phyloP scores from a whole-genome alignment of 1,284 basidiomycete species.

The Xerocomus nothofagi region DNA sequence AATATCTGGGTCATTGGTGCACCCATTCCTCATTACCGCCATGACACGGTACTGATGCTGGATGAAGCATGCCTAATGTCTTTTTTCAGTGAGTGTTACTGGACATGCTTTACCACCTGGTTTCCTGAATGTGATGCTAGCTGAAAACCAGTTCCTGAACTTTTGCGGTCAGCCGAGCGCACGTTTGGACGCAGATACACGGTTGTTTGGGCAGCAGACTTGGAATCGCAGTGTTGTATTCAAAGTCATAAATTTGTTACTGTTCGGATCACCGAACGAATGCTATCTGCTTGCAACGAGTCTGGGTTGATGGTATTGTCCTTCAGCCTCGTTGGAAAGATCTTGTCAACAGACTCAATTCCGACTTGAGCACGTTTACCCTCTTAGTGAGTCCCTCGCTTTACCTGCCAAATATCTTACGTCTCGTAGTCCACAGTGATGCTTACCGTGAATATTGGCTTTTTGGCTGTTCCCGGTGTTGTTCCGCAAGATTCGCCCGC shows the following conservation, averaged over 20 bases:
- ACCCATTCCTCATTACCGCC: not conserved
- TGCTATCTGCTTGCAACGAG: conserved; percentile 13
- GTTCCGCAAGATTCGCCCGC: not conserved
- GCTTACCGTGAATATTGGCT: conserved; percentile 20
- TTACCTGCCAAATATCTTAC: not conserved
- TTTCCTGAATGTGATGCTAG: conserved; percentile 6
- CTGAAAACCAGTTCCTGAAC: conserved; percentile 20
- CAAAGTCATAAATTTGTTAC: conserved; percentile 6
- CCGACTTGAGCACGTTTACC: conserved; percentile 52
- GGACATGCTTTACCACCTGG: not conserved
- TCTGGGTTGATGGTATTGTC: conserved; percentile 27
- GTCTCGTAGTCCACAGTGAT: conserved; percentile 24
- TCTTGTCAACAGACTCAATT: conserved; percentile 43
- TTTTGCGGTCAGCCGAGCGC: conserved; percentile 14
- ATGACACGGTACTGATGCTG: not conserved
- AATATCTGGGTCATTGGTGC: conserved; percentile 24
- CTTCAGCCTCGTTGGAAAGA: conserved; percentile 28
- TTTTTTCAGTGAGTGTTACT: conserved; percentile 14
- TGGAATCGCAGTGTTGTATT: conserved; percentile 11
- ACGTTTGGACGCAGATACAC: conserved; percentile 16
- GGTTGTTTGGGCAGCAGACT: conserved; percentile 5
- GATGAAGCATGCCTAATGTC: conserved; percentile 19
- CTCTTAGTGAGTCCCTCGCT: conserved; percentile 42
- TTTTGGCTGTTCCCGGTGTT: conserved; percentile 20
- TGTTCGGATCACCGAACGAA: conserved; percentile 17